A percentile compares a stretch with the other conserved stretches of the same genome.
These are phyloP conservation scores for Hymenotorrendiella dingleyae DNA, from an alignment of 2,329 filamentous ascomycete species.

Conservation along the genomic window DNA sequence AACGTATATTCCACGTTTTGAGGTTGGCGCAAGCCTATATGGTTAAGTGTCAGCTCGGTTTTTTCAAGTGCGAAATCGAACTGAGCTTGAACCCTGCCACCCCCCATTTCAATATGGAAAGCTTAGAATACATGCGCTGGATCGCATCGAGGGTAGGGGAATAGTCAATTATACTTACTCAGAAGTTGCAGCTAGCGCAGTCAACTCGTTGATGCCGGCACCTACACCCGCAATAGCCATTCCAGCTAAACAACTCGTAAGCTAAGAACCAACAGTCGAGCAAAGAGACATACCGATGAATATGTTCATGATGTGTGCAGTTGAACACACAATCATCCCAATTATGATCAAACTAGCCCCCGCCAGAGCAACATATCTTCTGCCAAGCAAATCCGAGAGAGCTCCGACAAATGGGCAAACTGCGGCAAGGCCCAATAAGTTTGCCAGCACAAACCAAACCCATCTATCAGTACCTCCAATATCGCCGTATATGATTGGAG, in stretches of 20 bases:
- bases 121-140: too few species aligned
- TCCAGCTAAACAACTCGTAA: slow-evolving; percentile 33
- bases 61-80: too few species aligned
- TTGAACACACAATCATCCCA: slow-evolving; percentile 54
- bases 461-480: slow-evolving; percentile 45
- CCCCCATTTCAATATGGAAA: too few species aligned
- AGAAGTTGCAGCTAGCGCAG: slow-evolving; percentile 60
- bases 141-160: too few species aligned
- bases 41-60: too few species aligned
- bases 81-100: too few species aligned
- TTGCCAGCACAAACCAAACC: slow-evolving; percentile 36
- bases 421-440: slow-evolving; percentile 50
- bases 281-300: slow-evolving; percentile 48
- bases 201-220: slow-evolving; percentile 63
- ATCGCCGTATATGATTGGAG: too few species aligned
- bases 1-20: slow-evolving; percentile 57
- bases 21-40: slow-evolving; percentile 58
- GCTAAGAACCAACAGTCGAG: neutral
- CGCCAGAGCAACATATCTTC: slow-evolving; percentile 50
- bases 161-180: too few species aligned
- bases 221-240: slow-evolving; percentile 55
- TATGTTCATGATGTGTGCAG: slow-evolving; percentile 51
- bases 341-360: slow-evolving; percentile 49
- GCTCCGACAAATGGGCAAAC: slow-evolving; percentile 61
- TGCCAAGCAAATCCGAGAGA: slow-evolving; percentile 57